Evolutionary conservation across 106 monocot species (phyloP).

Genomic region (Apostasia ramifera): DNA sequence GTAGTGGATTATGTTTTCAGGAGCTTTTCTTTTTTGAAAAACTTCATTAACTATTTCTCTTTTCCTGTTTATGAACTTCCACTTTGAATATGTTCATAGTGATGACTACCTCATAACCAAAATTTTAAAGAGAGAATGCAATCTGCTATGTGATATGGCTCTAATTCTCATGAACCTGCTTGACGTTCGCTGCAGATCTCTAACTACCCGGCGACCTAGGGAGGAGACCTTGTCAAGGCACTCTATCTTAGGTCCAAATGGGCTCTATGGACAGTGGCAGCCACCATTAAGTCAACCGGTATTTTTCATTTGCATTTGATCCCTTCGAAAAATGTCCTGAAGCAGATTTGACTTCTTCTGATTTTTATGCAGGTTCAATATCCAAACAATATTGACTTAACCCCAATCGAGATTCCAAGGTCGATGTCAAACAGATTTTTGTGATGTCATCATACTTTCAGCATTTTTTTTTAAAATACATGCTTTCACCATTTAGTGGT

Average conservation of each 20-base stretch:
- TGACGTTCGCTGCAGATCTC: conserved; percentile 45
- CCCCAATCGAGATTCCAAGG: conserved; percentile 65
- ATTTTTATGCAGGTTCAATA: conserved; percentile 67
- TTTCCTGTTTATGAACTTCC: too few relatives aligned
- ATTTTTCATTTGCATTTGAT: conserved; percentile 13
- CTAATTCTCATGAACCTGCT: background rate
- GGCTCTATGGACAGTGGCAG: conserved; percentile 79
- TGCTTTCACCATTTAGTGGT: background rate
- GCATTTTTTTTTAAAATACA: background rate
- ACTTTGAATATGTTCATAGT: too few relatives aligned
- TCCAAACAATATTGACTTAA: conserved; percentile 76
- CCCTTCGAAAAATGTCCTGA: background rate
- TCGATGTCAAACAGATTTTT: conserved; percentile 11
- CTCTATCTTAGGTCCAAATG: conserved; percentile 93
- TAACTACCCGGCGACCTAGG: conserved; percentile 53
- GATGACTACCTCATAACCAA: too few relatives aligned
- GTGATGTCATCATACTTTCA: background rate
- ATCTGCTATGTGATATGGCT: too few relatives aligned
- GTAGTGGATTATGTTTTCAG: too few relatives aligned
- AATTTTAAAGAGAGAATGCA: too few relatives aligned
- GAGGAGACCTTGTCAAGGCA: conserved; percentile 89
- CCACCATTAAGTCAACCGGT: conserved; percentile 55
- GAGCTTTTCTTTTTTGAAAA: too few relatives aligned
- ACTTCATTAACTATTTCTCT: too few relatives aligned
- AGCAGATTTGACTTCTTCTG: conserved; percentile 8